Base-by-base conservation (phyloP, 192 early-diverging fungal species). In the Haplosporangium gracile region DNA sequence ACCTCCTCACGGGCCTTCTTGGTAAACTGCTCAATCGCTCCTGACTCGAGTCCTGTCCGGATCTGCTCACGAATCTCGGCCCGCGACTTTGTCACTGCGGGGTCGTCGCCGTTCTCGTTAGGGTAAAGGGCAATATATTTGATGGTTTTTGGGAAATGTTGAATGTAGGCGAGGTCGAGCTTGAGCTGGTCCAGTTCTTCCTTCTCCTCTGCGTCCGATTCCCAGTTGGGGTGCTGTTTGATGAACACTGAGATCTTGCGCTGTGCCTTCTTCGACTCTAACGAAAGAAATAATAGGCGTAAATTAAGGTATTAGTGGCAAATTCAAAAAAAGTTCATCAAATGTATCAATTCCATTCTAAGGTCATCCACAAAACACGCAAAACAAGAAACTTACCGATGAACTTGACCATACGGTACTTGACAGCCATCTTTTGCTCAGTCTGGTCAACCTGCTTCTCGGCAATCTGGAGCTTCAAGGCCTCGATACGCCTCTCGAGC, bases 371-470 rank as follows among this genome's bases (percentile, higher is more conserved):
- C 7, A 75, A 74, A 3, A 42, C 13, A 20, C 8, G 79, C 9
- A 55, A 79, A 42, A 29, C 24, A 71, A 78, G 55, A 42, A 57
- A 70, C 82, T 76, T 82, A 91, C 91, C 91, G 78, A 91, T 87
- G 55, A 89, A 88, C 70, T 88, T 89, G 75, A 91, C 73, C 83
- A 84, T 89, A 47, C 88, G 89, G 75, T 91, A 91, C 55, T 90
- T 90, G 16, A 78, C 80, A 18, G 77, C 72, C 82, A 90, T 87
- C 68, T 87, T 87, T 51, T 87, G 80, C 63, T 91, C 91, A 29
- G 72, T 82, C 47, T 88, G 81, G 36, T 89, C 76, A 26, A 89
- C 81, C 69, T 83, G 74, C 75, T 87, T 89, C 36, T 91, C 91
- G 15, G 82, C 82, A 39, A 87, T 75, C 55, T 82, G 83, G 16